Conservation (phyloP, 2,329 filamentous ascomycete genomes). For the Cladosporium halotolerans region DNA sequence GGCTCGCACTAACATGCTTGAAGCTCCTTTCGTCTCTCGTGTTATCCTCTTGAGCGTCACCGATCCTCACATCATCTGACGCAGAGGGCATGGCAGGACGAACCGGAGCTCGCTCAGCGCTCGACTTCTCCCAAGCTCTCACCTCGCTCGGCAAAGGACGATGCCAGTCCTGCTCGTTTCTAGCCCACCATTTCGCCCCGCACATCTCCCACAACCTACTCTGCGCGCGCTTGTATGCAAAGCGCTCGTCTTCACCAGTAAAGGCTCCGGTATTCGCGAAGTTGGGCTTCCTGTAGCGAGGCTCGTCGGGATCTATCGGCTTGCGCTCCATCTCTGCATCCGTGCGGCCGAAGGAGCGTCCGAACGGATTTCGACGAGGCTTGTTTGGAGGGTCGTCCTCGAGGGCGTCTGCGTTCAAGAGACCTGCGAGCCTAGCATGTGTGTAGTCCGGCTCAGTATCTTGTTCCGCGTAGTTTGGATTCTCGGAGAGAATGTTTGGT, state of each 20-base stretch:
- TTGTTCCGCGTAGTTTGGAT: slow-evolving; percentile 30
- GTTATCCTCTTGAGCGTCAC: slow-evolving; percentile 19
- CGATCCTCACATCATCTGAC: slow-evolving; percentile 17
- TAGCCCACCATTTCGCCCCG: slow-evolving; percentile 62
- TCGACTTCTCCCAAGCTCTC: slow-evolving; percentile 57
- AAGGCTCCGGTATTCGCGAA: slow-evolving; percentile 64
- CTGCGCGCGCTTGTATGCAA: slow-evolving; percentile 71
- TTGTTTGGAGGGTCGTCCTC: slow-evolving; percentile 46
- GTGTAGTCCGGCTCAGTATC: slow-evolving; percentile 31
- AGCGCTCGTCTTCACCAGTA: slow-evolving; percentile 74
- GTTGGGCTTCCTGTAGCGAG: slow-evolving; percentile 39
- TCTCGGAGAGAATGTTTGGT: slow-evolving; percentile 67
- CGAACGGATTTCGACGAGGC: slow-evolving; percentile 25
- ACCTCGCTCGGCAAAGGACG: slow-evolving; percentile 58
- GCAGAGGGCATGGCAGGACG: background rate
- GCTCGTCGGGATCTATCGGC: slow-evolving; percentile 29
- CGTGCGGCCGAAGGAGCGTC: slow-evolving; percentile 27
- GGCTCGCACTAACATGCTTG: slow-evolving; percentile 37
- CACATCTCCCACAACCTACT: slow-evolving; percentile 81
- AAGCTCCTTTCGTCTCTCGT: slow-evolving; percentile 34
- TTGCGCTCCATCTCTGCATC: slow-evolving; percentile 29
- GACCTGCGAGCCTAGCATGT: slow-evolving; percentile 30
- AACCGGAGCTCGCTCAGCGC: background rate
- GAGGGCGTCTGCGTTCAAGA: slow-evolving; percentile 40
- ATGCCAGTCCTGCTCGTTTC: slow-evolving; percentile 59